Evolutionary conservation across 1,139 yeast species (phyloP), one percentile per base, ranked within the genome.

Genomic region (Debaryomyces udenii): DNA sequence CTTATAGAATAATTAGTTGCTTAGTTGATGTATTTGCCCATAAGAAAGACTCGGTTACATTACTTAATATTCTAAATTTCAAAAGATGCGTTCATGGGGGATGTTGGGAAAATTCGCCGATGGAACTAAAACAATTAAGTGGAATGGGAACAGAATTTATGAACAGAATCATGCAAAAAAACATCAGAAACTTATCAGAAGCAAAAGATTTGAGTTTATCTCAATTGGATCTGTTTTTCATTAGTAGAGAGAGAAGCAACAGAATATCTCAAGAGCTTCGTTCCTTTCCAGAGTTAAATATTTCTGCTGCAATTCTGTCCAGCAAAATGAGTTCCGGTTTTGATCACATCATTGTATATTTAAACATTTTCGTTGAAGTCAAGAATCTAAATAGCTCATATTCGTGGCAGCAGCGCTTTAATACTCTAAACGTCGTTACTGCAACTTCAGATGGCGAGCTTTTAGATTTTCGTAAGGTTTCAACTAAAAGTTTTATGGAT

Each of bases 51-150:
- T 68, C 71, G 0, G 44, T 49, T 0, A 70, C 81, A 0, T 52
- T 75, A 31, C 45, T 55, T 14, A 64, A 59, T 32, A 52, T 72
- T 9, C 50, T 76, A 6, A 57, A 55, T 29, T 46, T 77, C 9
- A 48, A 56, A 2, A 55, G 78, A 39, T 68, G 74, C 33, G 43
- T 75, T 3, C 52, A 53, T 33, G 75, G 75, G 0, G 64, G 59
- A 42, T 64, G 79, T 15, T 77, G 83, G 83, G 80, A 75, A 47
- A 68, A 65, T 36, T 54, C 71, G 0, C 57, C 74, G 0, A 59
- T 65, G 49, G 68, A 68, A 7, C 52, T 77, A 18, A 58, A 69
- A 39, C 82, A 78, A 42, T 43, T 77, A 13, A 70, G 69, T 18
- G 73, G 72, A 4, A 53, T 78, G 17, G 79, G 77, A 0, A 45